Evolutionary conservation across 2,329 filamentous ascomycete species (phyloP), one percentile per base, ranked within the genome.

Genomic region (Aureobasidium mangrovei): DNA sequence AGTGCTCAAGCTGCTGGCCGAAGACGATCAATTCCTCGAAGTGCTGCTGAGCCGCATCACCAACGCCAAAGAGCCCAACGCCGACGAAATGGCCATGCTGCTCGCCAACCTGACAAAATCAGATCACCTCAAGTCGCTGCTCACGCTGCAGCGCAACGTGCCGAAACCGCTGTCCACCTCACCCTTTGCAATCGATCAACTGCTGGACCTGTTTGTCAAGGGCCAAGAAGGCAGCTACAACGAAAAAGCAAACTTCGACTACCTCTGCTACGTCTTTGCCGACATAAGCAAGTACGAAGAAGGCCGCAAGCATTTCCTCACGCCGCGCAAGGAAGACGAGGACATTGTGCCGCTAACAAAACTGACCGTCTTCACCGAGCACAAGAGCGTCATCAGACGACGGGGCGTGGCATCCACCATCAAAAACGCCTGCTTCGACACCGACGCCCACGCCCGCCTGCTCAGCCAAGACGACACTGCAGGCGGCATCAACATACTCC

Each of bases 341-440:
- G 81, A 72, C 54, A 70, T 95, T 10, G 82, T 96, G n/a, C 93
- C 93, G 2, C 76, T 97, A 45, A 88, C 86, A 46, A 97, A 97
- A 74, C 77, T 98, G 58, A 86, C 86, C 57, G 91, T 97, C 56
- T 97, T 97, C 69, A 97, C 93, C 1, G 89, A 95, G 69, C 89
- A 96, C 72, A 77, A 80, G 62, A 94, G 88, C 2, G 79, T 85
- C 29, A 83, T 96, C 53, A 82, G 93, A 56, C 79, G 93, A 53
- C 88, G 89, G 63, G 93, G 93, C n/a, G 91, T 96, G n/a, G 91
- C 91, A 6, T 90, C 85, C 57, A 93, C 89, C 7, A 89, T 98
- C 67, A 97, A 97, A 70, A 98, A 98, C 66, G 82, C 88, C 31
- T 83, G 88, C 5, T 97, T 98, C 66, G 86, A 94, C 63, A 72